These are phyloP conservation scores for Blastobotrys serpentis DNA, from an alignment of 1,139 yeast species.

Conservation along the genomic window DNA sequence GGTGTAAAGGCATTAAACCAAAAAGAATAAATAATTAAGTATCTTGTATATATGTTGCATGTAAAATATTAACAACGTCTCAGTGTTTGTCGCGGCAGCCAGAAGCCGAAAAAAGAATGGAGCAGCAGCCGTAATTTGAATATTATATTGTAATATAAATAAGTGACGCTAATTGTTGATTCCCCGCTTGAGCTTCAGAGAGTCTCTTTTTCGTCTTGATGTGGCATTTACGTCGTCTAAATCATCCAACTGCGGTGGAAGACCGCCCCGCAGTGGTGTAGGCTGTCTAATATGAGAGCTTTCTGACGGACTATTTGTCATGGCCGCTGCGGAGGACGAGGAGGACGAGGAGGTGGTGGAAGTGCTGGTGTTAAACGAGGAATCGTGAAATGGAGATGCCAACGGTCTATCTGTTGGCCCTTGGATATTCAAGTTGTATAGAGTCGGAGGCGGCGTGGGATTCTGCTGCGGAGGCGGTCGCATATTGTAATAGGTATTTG, in stretches of 20 bases:
- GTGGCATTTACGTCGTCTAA: slow-evolving; percentile 14
- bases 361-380: slow-evolving; percentile 14
- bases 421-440: slow-evolving; percentile 16
- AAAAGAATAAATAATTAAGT: slow-evolving; percentile 8
- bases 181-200: slow-evolving; percentile 38
- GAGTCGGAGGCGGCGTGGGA: slow-evolving; percentile 15
- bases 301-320: slow-evolving; percentile 8
- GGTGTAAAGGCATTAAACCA: slow-evolving; percentile 15
- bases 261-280: slow-evolving; percentile 14
- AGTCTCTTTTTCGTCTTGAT: slow-evolving; percentile 39
- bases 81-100: too few species aligned
- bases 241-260: slow-evolving; percentile 12
- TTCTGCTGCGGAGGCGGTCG: slow-evolving; percentile 11
- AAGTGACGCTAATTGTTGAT: slow-evolving; percentile 18
- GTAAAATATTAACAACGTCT: slow-evolving; percentile 7
- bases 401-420: slow-evolving; percentile 22
- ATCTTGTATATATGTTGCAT: slow-evolving; percentile 10
- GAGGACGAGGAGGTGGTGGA: slow-evolving; percentile 7
- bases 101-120: too few species aligned
- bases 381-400: slow-evolving; percentile 34
- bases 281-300: slow-evolving; percentile 15
- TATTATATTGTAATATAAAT: slow-evolving; percentile 1
- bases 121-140: neutral
- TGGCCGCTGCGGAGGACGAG: slow-evolving; percentile 13
- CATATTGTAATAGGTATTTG: neutral